These are phyloP conservation scores for Litsea cubeba DNA, from an alignment of 164 flowering plant species.

Conservation along the genomic window DNA sequence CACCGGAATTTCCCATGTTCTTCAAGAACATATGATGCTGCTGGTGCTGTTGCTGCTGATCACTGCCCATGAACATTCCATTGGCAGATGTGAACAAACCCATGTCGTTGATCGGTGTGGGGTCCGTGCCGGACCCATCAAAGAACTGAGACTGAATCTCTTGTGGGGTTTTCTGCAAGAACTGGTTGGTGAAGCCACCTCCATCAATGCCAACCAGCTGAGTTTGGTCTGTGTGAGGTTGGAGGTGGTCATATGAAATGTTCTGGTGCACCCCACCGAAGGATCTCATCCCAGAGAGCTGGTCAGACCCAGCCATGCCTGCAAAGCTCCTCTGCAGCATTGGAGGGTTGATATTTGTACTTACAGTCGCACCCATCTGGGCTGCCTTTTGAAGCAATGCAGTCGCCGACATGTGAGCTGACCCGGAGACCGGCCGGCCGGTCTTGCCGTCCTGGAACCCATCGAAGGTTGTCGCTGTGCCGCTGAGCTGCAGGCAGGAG, in stretches of 20 bases:
- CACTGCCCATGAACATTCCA: constrained; percentile 24
- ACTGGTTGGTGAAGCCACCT: constrained; percentile 19
- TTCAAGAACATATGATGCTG: constrained; percentile 25
- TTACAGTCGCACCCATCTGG: constrained; percentile 54
- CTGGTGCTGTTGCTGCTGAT: constrained; percentile 11
- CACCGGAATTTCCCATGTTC: constrained; percentile 17
- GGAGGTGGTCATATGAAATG: constrained; percentile 18
- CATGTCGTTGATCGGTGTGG: constrained; percentile 20
- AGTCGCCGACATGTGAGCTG: constrained; percentile 43
- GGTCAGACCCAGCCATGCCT: constrained; percentile 35
- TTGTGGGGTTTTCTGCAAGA: constrained; percentile 15
- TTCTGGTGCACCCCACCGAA: constrained; percentile 13
- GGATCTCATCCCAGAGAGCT: constrained; percentile 24
- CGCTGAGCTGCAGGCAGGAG: constrained; percentile 55
- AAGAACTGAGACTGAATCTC: constrained; percentile 20
- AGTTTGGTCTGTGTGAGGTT: constrained; percentile 16
- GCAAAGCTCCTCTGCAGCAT: constrained; percentile 21
- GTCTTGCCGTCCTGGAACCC: constrained; percentile 33
- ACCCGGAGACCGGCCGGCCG: constrained; percentile 7
- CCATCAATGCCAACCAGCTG: constrained; percentile 22
- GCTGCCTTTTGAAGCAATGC: constrained; percentile 62
- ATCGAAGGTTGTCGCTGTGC: constrained; percentile 31
- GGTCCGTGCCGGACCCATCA: constrained; percentile 6
- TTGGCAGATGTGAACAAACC: constrained; percentile 19
- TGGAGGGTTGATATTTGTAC: constrained; percentile 20